Percentiles rank a stretch among this genome's conserved stretches.
These are phyloP conservation scores for Aspergillus sclerotioniger DNA, from an alignment of 495 filamentous ascomycete species.

Conservation along the genomic window DNA sequence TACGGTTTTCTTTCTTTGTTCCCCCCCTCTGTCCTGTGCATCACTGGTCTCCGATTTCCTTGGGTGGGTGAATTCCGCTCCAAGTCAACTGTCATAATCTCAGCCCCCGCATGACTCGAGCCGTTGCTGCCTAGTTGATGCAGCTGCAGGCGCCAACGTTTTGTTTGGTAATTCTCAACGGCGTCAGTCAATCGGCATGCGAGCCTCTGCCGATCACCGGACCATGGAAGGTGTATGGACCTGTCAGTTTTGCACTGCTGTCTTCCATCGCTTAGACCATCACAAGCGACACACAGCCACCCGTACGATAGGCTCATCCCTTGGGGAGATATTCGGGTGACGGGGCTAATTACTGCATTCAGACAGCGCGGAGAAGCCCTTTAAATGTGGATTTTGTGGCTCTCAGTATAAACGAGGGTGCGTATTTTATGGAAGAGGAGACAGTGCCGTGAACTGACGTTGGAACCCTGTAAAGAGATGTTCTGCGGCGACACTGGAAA, in stretches of 20 bases:
- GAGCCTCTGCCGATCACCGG: background rate
- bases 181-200: background rate
- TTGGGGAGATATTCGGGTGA: background rate
- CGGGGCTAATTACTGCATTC: background rate
- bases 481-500: constrained; percentile 37
- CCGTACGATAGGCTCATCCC: constrained; percentile 20
- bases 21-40: background rate
- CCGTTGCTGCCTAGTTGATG: constrained; percentile 3
- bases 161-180: background rate
- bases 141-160: background rate
- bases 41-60: background rate
- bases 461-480: constrained; percentile 21
- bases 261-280: constrained; percentile 34
- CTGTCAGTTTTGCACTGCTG: constrained; percentile 30
- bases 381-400: constrained; percentile 31
- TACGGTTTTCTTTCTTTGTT: background rate
- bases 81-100: background rate
- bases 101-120: background rate
- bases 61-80: background rate
- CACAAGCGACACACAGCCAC: constrained; percentile 30
- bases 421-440: constrained; percentile 6
- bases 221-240: constrained; percentile 18
- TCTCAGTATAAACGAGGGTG: constrained; percentile 35
- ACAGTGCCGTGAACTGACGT: background rate
- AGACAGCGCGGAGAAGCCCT: constrained; percentile 25